Conservation (phyloP, 2,329 filamentous ascomycete species). For the Aspergillus sojae region DNA sequence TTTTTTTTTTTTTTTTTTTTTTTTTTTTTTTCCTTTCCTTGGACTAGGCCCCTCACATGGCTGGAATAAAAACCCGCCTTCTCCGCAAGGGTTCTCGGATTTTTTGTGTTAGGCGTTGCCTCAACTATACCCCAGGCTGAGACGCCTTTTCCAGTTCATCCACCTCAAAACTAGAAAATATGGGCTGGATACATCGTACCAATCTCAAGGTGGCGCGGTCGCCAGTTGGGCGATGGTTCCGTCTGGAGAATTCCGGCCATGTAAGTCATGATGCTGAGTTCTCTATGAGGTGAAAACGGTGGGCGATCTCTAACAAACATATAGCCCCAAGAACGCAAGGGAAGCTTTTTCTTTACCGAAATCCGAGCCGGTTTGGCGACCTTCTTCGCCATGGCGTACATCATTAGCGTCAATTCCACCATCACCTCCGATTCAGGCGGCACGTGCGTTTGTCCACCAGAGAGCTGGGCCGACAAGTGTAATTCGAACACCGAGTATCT, state of each 20-base stretch:
- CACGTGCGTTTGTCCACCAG: conserved; percentile 70
- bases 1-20: conserved; percentile 12
- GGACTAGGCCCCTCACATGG: neutral
- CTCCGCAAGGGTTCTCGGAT: neutral
- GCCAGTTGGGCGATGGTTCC: conserved; percentile 72
- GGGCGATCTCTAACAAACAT: neutral
- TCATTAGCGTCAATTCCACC: conserved; percentile 68
- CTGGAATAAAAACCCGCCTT: conserved; percentile 3
- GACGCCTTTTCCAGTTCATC: neutral
- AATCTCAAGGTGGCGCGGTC: conserved; percentile 60
- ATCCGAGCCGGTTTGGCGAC: conserved; percentile 80
- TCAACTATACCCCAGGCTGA: conserved; percentile 1
- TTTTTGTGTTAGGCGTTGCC: conserved; percentile 3
- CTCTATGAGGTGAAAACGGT: neutral
- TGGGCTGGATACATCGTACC: conserved; percentile 27
- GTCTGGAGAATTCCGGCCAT: conserved; percentile 79
- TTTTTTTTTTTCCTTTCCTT: no score
- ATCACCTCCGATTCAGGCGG: conserved; percentile 74
- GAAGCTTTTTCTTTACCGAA: conserved; percentile 79
- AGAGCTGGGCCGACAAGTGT: conserved; percentile 49
- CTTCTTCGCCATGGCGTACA: conserved; percentile 81
- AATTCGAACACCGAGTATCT: conserved; percentile 50
- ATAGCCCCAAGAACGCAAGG: conserved; percentile 71
- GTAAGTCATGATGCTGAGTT: conserved; percentile 54
- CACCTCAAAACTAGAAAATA: conserved; percentile 16